Evolutionary conservation across 108 stramenopile genomes (phyloP).

Genomic region (Nitzschia sp.): DNA sequence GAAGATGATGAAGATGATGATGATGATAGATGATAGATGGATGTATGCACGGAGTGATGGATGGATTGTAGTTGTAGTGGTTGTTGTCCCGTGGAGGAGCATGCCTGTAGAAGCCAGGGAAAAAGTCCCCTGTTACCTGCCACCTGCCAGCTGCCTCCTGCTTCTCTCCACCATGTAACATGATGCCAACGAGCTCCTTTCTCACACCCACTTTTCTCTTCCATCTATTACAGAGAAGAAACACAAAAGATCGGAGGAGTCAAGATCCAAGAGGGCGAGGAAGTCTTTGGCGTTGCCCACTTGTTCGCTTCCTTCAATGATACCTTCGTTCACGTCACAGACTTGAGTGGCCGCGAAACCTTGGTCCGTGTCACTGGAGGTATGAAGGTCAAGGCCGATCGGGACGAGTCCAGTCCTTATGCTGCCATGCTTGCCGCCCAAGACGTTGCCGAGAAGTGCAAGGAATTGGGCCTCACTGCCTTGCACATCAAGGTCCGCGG

Average conservation of each 20-base stretch:
- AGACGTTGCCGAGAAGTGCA: slow-evolving; percentile 94
- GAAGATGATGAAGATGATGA: too few species aligned
- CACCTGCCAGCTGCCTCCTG: too few species aligned
- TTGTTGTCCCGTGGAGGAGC: too few species aligned
- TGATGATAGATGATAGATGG: too few species aligned
- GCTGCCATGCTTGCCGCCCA: slow-evolving; percentile 99
- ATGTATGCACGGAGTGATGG: too few species aligned
- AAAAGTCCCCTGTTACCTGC: too few species aligned
- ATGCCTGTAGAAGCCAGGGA: too few species aligned
- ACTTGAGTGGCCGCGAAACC: slow-evolving; percentile 99
- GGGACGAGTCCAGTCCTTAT: slow-evolving; percentile 99
- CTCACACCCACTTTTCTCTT: neutral
- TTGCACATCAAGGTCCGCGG: slow-evolving; percentile 99
- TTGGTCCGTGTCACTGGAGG: slow-evolving; percentile 99
- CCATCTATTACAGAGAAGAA: slow-evolving; percentile 13
- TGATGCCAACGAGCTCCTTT: too few species aligned
- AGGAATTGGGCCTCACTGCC: slow-evolving; percentile 98
- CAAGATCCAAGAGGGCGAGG: slow-evolving; percentile 85
- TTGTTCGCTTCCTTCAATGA: slow-evolving; percentile 99
- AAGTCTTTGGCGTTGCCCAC: slow-evolving; percentile 99
- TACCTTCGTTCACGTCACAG: slow-evolving; percentile 99
- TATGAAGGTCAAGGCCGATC: slow-evolving; percentile 99
- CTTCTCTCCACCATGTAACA: too few species aligned
- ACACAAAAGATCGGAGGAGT: slow-evolving; percentile 51
- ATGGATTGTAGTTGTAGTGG: too few species aligned